phyloP scores from a whole-genome alignment of 495 filamentous ascomycete species.

The Hamigera avellanea region DNA sequence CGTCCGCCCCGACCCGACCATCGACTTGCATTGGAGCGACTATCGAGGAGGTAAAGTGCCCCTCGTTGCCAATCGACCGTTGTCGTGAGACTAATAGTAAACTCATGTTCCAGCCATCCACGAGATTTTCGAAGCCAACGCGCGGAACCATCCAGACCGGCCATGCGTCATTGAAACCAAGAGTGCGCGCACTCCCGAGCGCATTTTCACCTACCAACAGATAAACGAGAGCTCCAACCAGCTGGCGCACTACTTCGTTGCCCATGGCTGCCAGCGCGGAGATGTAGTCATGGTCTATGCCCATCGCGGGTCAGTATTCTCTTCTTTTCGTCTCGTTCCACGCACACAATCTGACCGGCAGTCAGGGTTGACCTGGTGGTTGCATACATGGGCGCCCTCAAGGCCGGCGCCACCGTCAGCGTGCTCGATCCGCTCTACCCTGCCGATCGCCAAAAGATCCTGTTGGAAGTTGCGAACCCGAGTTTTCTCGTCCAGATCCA shows the following conservation, averaged over 20 bases:
- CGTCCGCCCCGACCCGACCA: conserved; percentile 63
- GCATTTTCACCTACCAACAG: conserved; percentile 76
- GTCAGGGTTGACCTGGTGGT: conserved; percentile 38
- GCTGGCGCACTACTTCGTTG: conserved; percentile 65
- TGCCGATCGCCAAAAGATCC: conserved; percentile 76
- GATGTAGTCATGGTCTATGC: conserved; percentile 94
- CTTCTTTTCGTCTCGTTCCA: no score
- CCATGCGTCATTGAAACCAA: conserved; percentile 78
- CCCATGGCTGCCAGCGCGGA: conserved; percentile 60
- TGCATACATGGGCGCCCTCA: conserved; percentile 45
- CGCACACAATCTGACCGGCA: no score
- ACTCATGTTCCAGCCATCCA: no score
- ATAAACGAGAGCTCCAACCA: conserved; percentile 80
- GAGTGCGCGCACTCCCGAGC: conserved; percentile 41
- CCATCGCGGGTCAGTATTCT: no score
- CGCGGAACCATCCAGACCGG: conserved; percentile 60
- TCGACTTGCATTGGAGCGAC: conserved; percentile 70
- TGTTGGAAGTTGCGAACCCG: conserved; percentile 79
- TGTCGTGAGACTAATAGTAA: no score
- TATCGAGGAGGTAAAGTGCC: no score
- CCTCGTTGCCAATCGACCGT: no score
- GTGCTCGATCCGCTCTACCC: conserved; percentile 89
- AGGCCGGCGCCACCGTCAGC: conserved; percentile 34
- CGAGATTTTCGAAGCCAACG: conserved; percentile 63
- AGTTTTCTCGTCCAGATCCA: conserved; percentile 69